Evolutionary conservation across 768 basidiomycete species (phyloP).

Genomic region (Termitomyces sp.): DNA sequence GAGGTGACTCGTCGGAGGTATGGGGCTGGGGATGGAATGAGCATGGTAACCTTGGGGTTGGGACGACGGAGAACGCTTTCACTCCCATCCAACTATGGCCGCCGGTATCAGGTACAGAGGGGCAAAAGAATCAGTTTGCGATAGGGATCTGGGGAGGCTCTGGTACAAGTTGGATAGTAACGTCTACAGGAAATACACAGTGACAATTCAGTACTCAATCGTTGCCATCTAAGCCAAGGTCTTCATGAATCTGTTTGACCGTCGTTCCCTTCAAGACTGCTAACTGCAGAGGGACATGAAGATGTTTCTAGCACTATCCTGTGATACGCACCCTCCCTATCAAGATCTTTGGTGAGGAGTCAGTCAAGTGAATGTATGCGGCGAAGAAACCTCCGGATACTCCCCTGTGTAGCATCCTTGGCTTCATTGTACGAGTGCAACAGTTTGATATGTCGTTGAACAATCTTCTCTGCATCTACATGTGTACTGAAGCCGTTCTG

Average conservation of each 20-base stretch:
- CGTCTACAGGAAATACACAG: constrained; percentile 1
- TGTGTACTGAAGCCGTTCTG: constrained; percentile 12
- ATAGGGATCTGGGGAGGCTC: constrained; percentile 35
- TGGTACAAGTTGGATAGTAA: constrained; percentile 43
- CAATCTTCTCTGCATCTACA: constrained; percentile 22
- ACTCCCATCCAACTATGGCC: constrained; percentile 54
- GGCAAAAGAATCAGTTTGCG: constrained; percentile 6
- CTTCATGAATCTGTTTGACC: constrained; percentile 67
- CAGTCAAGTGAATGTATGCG: not conserved
- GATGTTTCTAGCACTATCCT: not conserved
- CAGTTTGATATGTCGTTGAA: constrained; percentile 63
- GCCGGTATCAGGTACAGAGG: not conserved
- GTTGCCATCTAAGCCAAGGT: constrained; percentile 54
- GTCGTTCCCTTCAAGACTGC: constrained; percentile 66
- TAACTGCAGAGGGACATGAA: constrained; percentile 38
- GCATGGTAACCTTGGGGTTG: constrained; percentile 86
- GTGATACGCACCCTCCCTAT: constrained; percentile 61
- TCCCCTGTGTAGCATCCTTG: constrained; percentile 77
- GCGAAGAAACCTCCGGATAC: constrained; percentile 1
- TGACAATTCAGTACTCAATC: constrained; percentile 44
- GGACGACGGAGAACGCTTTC: constrained; percentile 47
- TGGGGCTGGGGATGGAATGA: constrained; percentile 99
- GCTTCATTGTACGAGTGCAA: constrained; percentile 77
- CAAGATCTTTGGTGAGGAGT: constrained; percentile 44
- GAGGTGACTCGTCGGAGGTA: constrained; percentile 30